Evolutionary conservation across 179 eudicot species (phyloP).

Genomic region (Silene noctiflora): DNA sequence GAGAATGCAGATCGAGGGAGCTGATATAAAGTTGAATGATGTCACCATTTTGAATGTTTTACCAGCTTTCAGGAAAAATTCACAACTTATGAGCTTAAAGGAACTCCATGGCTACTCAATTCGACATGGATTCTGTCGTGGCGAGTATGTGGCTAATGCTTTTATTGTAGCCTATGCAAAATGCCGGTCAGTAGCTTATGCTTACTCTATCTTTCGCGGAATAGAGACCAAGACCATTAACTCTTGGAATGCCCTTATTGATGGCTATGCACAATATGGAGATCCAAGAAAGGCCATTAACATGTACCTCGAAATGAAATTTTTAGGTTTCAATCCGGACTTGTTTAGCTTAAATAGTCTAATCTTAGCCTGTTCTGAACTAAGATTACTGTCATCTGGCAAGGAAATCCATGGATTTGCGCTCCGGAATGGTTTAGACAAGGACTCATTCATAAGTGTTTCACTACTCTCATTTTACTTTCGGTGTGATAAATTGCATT

Average conservation of each 20-base stretch:
- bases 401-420: conserved; percentile 56
- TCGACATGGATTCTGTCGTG: conserved; percentile 37
- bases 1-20: conserved; percentile 36
- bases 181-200: conserved; percentile 44
- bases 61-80: conserved; percentile 39
- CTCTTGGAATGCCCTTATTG: conserved; percentile 66
- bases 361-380: conserved; percentile 46
- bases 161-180: conserved; percentile 60
- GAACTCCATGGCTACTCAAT: conserved; percentile 62
- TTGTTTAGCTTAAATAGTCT: conserved; percentile 46
- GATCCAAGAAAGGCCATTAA: conserved; percentile 45
- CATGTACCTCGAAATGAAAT: conserved; percentile 42
- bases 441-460: conserved; percentile 39
- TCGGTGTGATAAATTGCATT: conserved; percentile 35
- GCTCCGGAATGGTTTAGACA: conserved; percentile 45
- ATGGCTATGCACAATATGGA: conserved; percentile 53
- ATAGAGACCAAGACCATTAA: conserved; percentile 40
- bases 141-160: conserved; percentile 51
- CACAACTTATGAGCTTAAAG: conserved; percentile 43
- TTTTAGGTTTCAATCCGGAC: conserved; percentile 42
- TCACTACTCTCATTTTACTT: conserved; percentile 57
- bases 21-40: conserved; percentile 33
- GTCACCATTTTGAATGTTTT: conserved; percentile 53
- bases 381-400: conserved; percentile 37
- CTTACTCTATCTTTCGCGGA: conserved; percentile 36